Percentiles rank a stretch among this genome's conserved stretches.
Conservation (phyloP, 2,329 filamentous ascomycete genomes). For the Epichloe sp. region DNA sequence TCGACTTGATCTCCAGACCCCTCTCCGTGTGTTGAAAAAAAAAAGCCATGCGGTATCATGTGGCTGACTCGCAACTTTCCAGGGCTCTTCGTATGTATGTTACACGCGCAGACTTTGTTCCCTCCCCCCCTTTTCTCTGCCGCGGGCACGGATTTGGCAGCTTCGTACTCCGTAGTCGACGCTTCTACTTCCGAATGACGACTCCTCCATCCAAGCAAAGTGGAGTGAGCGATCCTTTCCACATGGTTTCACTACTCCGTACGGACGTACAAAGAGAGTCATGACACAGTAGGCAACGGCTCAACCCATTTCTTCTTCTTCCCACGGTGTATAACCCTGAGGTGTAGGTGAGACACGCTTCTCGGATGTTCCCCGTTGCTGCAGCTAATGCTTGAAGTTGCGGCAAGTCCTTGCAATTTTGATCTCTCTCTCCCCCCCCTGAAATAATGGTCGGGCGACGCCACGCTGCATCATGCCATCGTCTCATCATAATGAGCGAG, state of each 20-base stretch:
- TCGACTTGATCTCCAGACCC: neutral
- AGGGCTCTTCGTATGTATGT: neutral
- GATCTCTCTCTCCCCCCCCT: too few relatives aligned
- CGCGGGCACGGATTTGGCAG: neutral
- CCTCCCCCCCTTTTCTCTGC: neutral
- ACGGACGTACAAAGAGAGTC: too few relatives aligned
- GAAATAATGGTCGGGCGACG: too few relatives aligned
- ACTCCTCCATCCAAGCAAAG: too few relatives aligned
- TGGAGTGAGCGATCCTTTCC: neutral
- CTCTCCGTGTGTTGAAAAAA: neutral
- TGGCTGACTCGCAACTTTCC: neutral
- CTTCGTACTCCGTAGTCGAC: neutral
- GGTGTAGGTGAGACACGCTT: neutral
- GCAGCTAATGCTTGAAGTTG: neutral
- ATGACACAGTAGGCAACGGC: neutral
- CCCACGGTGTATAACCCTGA: neutral
- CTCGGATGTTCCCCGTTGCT: neutral
- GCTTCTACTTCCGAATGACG: too few relatives aligned
- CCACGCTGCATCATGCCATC: too few relatives aligned
- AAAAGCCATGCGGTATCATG: neutral
- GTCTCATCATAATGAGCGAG: too few relatives aligned
- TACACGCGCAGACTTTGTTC: neutral
- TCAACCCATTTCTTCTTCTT: neutral
- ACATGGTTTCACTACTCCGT: neutral
- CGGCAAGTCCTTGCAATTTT: too few relatives aligned